Base-by-base conservation (phyloP, 164 flowering plant genomes). In the Paratinospora sagittata region DNA sequence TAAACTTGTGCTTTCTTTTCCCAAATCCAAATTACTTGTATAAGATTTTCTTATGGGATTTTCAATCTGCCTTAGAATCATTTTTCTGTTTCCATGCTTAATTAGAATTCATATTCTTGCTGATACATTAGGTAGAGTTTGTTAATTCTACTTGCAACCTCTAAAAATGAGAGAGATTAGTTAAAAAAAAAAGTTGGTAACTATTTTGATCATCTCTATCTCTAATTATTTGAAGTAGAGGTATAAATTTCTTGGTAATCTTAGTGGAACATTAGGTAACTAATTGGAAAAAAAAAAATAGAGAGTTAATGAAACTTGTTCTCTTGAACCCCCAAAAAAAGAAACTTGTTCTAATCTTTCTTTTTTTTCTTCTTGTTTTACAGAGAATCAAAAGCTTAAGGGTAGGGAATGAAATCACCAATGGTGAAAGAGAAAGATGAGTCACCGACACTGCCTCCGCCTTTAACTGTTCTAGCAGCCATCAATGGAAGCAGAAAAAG, bases 401-500 rank as follows among this genome's bases (percentile, higher is more conserved):
- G 79, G 85, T 82, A 75, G 72, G 76, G 70, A 65, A 78, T 73
- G 69, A 79, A 83, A 41, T 79, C 73, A 14, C 47, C 34, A n/a
- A 79, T 77, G 69, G 76, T 12, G 11, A 78, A 74, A 68, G 78
- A 70, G 19, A 65, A 73, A 34, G 61, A 66, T 72, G 70, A 27
- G n/a, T 63, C 70, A 72, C 72, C 72, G 6, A n/a, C n/a, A n/a
- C 65, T 73, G 60, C 70, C 75, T 8, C 66, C 75, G 14, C 52
- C 80, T 74, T 70, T 68, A 19, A 81, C 75, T 6, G 86, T 88
- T 30, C 89, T 80, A 0, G 65, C 90, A 64, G 96, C 96, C 43
- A 76, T 91, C 61, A 84, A 75, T 73, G 92, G 90, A 41, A 84
- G 79, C 36, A 80, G 63, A 65, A 89, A 78, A 66, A 85, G 89